Evolutionary conservation across 805 yeast genomes (phyloP), one percentile per base, ranked within the genome.

Genomic region (Cyberlindnera amylophila): DNA sequence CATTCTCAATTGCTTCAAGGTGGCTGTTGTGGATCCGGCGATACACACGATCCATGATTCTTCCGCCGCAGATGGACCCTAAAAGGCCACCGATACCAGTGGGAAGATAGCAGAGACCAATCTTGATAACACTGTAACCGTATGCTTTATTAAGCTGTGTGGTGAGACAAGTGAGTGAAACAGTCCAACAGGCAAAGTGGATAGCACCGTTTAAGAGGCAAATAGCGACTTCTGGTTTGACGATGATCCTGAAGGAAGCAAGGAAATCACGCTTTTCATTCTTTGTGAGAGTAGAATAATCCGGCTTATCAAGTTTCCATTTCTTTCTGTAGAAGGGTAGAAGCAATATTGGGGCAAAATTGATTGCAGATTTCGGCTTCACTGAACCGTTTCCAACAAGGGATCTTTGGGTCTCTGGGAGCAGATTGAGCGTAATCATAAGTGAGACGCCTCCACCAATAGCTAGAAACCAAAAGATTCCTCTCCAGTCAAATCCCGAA

Each of bases 371-470:
- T n/a, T 42, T 49, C 0, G 95, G 95, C 3, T 49, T 54, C 1
- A 80, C 63, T 2, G 89, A 75, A 1, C 89, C 86, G 59, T 86
- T 86, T 0, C 95, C 96, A 1, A 80, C 91, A 8, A 84, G 58
- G 6, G 73, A 61, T 42, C 96, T 70, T 32, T 75, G 74, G 0
- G 96, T 89, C 57, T 89, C 96, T 1, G 96, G 95, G n/a, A 88
- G 60, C 4, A 71, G 42, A 1, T 71, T 26, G 3, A 63, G 42
- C 1, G 67, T 61, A 0, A 62, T 14, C 0, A 65, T 1, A 1
- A 71, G 47, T 3, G 77, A 67, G 2, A 60, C 45, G 4, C 82
- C 82, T 26, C 82, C 75, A 7, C 84, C 79, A 21, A 84, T 79
- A 1, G 84, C 78, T 39, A 85, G 62, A 47, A 88, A 85, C 79